These are phyloP conservation scores for Eruca vesicaria DNA, from an alignment of 441 rosid species.

Conservation along the genomic window DNA sequence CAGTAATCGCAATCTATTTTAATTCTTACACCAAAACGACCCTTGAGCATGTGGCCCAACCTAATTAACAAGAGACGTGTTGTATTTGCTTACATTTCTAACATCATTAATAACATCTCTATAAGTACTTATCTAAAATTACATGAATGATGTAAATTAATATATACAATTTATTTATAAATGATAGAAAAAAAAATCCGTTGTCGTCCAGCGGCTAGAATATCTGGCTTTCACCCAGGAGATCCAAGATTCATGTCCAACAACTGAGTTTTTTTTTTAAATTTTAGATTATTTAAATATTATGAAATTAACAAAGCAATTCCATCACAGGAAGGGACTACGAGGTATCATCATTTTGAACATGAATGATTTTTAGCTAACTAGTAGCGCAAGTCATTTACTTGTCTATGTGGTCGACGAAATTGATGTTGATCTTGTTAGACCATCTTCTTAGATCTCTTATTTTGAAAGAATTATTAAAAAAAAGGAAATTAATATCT, in stretches of 20 bases:
- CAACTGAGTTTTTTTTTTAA: slow-evolving; percentile 36
- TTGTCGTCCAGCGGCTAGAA: slow-evolving; percentile 84
- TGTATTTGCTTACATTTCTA: background rate
- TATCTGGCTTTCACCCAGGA: slow-evolving; percentile 78
- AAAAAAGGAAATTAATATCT: too few species aligned
- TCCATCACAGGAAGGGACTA: background rate
- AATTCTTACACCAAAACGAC: background rate
- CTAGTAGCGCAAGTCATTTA: background rate
- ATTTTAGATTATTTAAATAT: background rate
- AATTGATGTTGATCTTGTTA: too few species aligned
- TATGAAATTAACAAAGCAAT: background rate
- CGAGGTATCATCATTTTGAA: too few species aligned
- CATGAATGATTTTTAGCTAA: background rate
- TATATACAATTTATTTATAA: too few species aligned
- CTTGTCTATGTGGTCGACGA: too few species aligned
- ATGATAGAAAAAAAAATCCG: slow-evolving; percentile 21
- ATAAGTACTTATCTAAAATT: too few species aligned
- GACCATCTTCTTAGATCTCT: too few species aligned
- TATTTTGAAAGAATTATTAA: too few species aligned
- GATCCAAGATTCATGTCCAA: slow-evolving; percentile 81
- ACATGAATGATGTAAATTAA: too few species aligned
- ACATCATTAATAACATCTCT: too few species aligned
- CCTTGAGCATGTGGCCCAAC: slow-evolving; percentile 22
- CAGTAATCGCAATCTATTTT: background rate
- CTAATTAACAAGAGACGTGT: slow-evolving; percentile 25